Conservation (phyloP, 768 basidiomycete species). For the Mycena leptocephala region DNA sequence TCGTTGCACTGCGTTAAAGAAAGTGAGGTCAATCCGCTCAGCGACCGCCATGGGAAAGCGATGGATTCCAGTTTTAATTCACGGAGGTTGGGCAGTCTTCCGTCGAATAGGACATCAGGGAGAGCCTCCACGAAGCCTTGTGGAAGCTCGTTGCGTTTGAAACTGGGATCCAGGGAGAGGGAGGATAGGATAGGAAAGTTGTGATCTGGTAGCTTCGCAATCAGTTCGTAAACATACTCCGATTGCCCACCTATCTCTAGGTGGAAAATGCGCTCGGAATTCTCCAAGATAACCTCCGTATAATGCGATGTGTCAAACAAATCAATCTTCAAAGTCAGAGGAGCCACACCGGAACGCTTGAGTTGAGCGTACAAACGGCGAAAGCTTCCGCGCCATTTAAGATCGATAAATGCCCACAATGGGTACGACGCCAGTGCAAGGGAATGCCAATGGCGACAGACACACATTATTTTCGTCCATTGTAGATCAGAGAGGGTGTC, state of each 20-base stretch:
- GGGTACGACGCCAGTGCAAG: conserved; percentile 2
- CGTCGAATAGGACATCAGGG: not conserved
- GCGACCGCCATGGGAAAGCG: not conserved
- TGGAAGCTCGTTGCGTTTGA: not conserved
- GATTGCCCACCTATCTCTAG: not conserved
- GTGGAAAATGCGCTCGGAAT: not conserved
- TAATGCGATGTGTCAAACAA: not conserved
- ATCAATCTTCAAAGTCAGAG: not conserved
- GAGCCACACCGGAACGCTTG: not conserved
- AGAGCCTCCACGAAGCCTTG: not conserved
- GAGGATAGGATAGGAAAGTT: conserved; percentile 10
- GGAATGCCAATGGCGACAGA: conserved; percentile 11
- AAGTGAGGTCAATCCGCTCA: not conserved
- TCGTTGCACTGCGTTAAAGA: not conserved
- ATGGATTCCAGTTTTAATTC: not conserved
- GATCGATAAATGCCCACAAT: conserved; percentile 14
- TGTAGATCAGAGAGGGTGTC: not conserved
- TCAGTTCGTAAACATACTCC: not conserved
- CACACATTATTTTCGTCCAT: conserved; percentile 15
- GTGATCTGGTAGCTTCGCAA: not conserved
- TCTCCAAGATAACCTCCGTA: not conserved
- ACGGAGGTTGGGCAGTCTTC: not conserved
- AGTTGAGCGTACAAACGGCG: not conserved
- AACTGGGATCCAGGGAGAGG: not conserved
- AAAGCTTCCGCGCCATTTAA: not conserved